Evolutionary conservation across 306 rosid species (phyloP).

Genomic region (Cucumis melo): DNA sequence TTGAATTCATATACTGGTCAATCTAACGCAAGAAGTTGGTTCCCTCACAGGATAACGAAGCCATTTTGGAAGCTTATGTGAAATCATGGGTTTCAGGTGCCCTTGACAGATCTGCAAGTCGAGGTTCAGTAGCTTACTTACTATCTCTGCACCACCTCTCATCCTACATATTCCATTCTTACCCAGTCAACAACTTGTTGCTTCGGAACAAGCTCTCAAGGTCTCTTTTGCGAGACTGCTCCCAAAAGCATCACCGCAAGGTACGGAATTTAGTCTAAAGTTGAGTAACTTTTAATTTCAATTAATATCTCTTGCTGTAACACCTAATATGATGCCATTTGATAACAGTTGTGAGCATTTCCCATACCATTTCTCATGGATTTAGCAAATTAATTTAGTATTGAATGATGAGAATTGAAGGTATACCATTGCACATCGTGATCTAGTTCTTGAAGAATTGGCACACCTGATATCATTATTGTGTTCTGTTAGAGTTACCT

Average conservation of each 20-base stretch:
- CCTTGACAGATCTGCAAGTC: conserved; percentile 67
- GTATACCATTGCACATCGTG: background rate
- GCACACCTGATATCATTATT: background rate
- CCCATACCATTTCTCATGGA: background rate
- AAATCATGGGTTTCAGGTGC: conserved; percentile 85
- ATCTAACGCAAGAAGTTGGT: background rate
- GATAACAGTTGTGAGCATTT: background rate
- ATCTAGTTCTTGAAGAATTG: background rate
- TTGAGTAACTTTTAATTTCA: background rate
- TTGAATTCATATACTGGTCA: background rate
- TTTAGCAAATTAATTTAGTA: too few species aligned
- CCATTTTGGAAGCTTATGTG: conserved; percentile 58
- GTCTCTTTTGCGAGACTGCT: conserved; percentile 61
- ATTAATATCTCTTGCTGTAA: background rate
- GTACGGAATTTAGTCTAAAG: conserved; percentile 18
- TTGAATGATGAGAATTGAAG: too few species aligned
- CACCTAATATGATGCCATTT: background rate
- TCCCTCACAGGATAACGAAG: conserved; percentile 52
- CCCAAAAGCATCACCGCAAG: conserved; percentile 61
- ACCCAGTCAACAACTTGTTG: conserved; percentile 27
- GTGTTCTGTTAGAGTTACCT: background rate
- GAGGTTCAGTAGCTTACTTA: conserved; percentile 54
- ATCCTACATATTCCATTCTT: conserved; percentile 37
- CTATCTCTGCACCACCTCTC: conserved; percentile 75
- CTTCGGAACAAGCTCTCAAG: conserved; percentile 62